A percentile compares a stretch with the other conserved stretches of the same genome.
phyloP scores from a whole-genome alignment of 108 stramenopile genomes.

The Cyclotella sp. region DNA sequence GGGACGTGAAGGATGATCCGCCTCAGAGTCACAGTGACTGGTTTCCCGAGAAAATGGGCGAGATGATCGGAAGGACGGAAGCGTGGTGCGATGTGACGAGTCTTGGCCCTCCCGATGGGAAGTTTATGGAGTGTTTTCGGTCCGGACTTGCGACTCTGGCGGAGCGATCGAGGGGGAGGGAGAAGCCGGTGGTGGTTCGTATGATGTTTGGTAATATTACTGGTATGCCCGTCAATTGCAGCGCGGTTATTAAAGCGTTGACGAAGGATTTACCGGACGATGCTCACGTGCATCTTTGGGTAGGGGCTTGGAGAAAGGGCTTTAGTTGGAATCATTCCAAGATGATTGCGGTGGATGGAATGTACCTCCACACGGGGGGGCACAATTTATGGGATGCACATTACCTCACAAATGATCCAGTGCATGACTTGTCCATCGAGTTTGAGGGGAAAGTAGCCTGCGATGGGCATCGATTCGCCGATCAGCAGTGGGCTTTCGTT shows the following conservation, averaged over 20 bases:
- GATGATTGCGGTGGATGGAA: slow-evolving; percentile 72
- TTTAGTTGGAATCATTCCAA: slow-evolving; percentile 73
- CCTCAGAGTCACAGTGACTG: slow-evolving; percentile 56
- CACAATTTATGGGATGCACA: slow-evolving; percentile 70
- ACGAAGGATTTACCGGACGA: slow-evolving; percentile 61
- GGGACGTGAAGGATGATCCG: slow-evolving; percentile 44
- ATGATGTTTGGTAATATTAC: slow-evolving; percentile 72
- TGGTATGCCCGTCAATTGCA: slow-evolving; percentile 67
- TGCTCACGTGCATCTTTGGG: slow-evolving; percentile 60
- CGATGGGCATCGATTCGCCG: slow-evolving; percentile 66
- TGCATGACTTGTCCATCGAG: slow-evolving; percentile 63
- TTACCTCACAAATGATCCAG: slow-evolving; percentile 56
- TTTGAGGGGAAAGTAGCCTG: slow-evolving; percentile 57
- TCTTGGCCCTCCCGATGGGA: slow-evolving; percentile 63
- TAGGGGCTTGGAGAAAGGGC: slow-evolving; percentile 67
- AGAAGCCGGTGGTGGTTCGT: slow-evolving; percentile 50
- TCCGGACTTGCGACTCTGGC: slow-evolving; percentile 45
- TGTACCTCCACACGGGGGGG: slow-evolving; percentile 64
- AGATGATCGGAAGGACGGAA: slow-evolving; percentile 51
- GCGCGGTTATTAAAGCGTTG: slow-evolving; percentile 42
- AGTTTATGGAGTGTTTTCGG: slow-evolving; percentile 54
- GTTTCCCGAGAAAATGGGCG: slow-evolving; percentile 56
- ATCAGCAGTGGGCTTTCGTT: slow-evolving; percentile 66
- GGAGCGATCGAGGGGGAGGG: slow-evolving; percentile 4
- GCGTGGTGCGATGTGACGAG: slow-evolving; percentile 52